A percentile compares a stretch with the other conserved stretches of the same genome.
phyloP scores from a whole-genome alignment of 352 stramenopile genomes.

The Blastocystis sp. region DNA sequence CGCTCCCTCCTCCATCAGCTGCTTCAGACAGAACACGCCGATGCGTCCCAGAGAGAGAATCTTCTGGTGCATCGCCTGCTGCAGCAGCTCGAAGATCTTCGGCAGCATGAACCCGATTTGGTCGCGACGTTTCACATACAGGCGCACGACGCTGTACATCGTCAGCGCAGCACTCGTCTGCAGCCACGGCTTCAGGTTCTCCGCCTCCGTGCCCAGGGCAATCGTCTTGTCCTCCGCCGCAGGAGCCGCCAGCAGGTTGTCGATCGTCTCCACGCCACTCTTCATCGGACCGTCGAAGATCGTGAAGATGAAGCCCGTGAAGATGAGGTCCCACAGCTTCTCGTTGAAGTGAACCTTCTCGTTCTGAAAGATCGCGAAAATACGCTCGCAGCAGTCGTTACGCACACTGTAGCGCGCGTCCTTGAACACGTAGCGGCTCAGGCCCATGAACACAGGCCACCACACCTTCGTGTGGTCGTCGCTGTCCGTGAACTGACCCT shows the following conservation, averaged over 20 bases:
- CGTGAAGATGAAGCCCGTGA: conserved; percentile 73
- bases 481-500: conserved; percentile 58
- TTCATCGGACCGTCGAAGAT: conserved; percentile 65
- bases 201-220: not conserved
- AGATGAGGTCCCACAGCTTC: conserved; percentile 71
- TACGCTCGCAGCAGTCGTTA: conserved; percentile 56
- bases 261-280: not conserved
- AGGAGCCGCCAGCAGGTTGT: not conserved
- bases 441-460: conserved; percentile 89
- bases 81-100: conserved; percentile 56
- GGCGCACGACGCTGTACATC: conserved; percentile 56
- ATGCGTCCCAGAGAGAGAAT: conserved; percentile 58
- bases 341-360: conserved; percentile 69
- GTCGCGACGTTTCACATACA: conserved; percentile 55
- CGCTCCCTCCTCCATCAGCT: conserved; percentile 36
- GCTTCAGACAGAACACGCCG: conserved; percentile 58
- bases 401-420: conserved; percentile 76
- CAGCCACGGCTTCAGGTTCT: conserved; percentile 29
- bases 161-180: conserved; percentile 48
- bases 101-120: conserved; percentile 35
- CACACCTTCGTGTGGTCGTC: conserved; percentile 70
- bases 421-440: conserved; percentile 77
- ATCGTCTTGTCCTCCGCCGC: conserved; percentile 15
- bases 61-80: conserved; percentile 57
- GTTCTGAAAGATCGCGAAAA: conserved; percentile 67